Conservation (phyloP, 2,329 filamentous ascomycete species). For the Pyrenophora teres region DNA sequence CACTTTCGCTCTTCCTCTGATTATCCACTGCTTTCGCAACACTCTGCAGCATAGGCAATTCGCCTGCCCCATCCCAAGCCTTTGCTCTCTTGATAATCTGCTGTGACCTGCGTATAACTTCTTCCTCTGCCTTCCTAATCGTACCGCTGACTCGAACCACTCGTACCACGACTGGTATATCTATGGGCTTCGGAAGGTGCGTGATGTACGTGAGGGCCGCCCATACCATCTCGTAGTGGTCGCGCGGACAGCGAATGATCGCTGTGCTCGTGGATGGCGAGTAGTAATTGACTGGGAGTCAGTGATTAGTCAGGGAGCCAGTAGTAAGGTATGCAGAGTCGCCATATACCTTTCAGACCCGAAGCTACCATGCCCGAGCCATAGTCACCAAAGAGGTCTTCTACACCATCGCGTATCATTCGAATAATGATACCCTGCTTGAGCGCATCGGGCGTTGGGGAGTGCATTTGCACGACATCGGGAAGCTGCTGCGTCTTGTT, state of each 20-base stretch:
- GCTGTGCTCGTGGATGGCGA: slow-evolving; percentile 92
- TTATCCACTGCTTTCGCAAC: slow-evolving; percentile 31
- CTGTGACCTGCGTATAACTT: slow-evolving; percentile 79
- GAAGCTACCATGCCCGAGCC: slow-evolving; percentile 75
- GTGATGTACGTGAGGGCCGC: slow-evolving; percentile 82
- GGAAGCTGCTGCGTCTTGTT: slow-evolving; percentile 50
- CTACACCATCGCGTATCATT: slow-evolving; percentile 58
- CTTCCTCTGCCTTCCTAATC: slow-evolving; percentile 88
- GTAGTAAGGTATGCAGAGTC: background rate
- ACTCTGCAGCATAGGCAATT: slow-evolving; percentile 23
- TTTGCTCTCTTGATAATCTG: slow-evolving; percentile 70
- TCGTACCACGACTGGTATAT: slow-evolving; percentile 74
- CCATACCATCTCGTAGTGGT: slow-evolving; percentile 88
- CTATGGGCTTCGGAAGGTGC: slow-evolving; percentile 63
- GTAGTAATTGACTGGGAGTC: slow-evolving; percentile 79
- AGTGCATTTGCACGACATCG: slow-evolving; percentile 73
- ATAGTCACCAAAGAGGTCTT: slow-evolving; percentile 70
- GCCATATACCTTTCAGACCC: slow-evolving; percentile 66
- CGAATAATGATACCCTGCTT: slow-evolving; percentile 68
- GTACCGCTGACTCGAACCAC: slow-evolving; percentile 90
- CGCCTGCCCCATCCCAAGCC: slow-evolving; percentile 44
- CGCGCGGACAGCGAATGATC: slow-evolving; percentile 81
- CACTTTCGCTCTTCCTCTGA: slow-evolving; percentile 21
- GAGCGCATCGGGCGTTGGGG: slow-evolving; percentile 75
- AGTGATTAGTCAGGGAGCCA: background rate